A percentile compares a stretch with the other conserved stretches of the same genome.
Conservation (phyloP, 345 rosid species). For the Eucalyptus pauciflora region DNA sequence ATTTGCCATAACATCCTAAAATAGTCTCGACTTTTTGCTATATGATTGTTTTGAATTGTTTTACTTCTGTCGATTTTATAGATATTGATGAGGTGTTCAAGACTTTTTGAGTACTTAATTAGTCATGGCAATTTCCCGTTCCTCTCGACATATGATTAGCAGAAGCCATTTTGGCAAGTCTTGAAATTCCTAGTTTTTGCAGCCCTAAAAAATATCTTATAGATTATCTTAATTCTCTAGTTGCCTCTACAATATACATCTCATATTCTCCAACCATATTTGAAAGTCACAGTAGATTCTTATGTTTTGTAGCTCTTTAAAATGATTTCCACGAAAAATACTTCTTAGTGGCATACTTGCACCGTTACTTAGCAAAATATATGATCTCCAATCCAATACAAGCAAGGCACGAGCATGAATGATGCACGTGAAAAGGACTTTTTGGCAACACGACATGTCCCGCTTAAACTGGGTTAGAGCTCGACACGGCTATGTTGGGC, state of each 20-base stretch:
- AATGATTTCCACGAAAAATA: neutral
- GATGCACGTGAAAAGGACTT: neutral
- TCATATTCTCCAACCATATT: neutral
- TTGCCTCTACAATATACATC: neutral
- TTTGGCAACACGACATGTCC: neutral
- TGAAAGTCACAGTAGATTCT: neutral
- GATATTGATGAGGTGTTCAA: rapidly evolving
- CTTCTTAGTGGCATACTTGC: neutral
- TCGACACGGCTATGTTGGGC: rapidly evolving
- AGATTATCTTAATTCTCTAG: neutral
- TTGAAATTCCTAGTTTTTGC: neutral
- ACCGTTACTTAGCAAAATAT: neutral
- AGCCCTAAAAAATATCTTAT: neutral
- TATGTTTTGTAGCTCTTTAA: neutral
- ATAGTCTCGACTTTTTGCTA: neutral
- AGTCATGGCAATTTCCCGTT: too few relatives aligned
- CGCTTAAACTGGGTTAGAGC: neutral
- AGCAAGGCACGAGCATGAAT: neutral
- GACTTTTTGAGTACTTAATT: neutral
- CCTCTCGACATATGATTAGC: neutral
- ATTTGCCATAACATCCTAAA: neutral
- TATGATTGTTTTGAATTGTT: neutral
- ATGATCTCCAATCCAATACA: neutral
- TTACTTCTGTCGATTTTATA: neutral
- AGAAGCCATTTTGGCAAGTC: neutral